A percentile compares a stretch with the other conserved stretches of the same genome.
Evolutionary conservation across 2,329 filamentous ascomycete genomes (phyloP).

Genomic region (Colletotrichum tropicicola): DNA sequence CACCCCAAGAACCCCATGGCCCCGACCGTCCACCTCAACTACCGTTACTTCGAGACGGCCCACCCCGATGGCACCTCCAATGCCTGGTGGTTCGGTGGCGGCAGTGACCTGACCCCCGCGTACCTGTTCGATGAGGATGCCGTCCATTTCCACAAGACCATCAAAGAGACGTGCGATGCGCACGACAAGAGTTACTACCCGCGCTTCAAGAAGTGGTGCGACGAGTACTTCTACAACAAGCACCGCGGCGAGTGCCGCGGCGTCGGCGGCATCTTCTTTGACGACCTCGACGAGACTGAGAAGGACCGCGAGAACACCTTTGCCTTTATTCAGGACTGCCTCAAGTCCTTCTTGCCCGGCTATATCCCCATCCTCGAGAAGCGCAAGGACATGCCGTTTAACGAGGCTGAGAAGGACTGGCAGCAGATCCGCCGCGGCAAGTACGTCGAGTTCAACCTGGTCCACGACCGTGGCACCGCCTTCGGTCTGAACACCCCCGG

Average conservation of each 20-base stretch:
- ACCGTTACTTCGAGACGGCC: slow-evolving; percentile 97
- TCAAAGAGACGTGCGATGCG: slow-evolving; percentile 92
- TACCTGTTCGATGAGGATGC: slow-evolving; percentile 98
- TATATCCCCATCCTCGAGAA: slow-evolving; percentile 90
- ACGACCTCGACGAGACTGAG: slow-evolving; percentile 89
- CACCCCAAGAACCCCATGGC: slow-evolving; percentile 97
- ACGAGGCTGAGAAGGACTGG: slow-evolving; percentile 89
- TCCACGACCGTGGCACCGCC: slow-evolving; percentile 93
- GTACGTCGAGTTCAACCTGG: slow-evolving; percentile 98
- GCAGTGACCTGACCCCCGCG: slow-evolving; percentile 89
- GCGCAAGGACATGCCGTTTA: slow-evolving; percentile 92
- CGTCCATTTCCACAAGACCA: slow-evolving; percentile 92
- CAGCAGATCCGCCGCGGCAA: slow-evolving; percentile 93
- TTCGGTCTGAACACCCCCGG: slow-evolving; percentile 95
- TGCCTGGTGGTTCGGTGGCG: slow-evolving; percentile 98
- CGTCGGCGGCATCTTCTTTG: slow-evolving; percentile 97
- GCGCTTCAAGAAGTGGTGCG: slow-evolving; percentile 97
- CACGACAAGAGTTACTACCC: slow-evolving; percentile 94
- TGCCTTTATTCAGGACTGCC: slow-evolving; percentile 84
- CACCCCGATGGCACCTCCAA: slow-evolving; percentile 82
- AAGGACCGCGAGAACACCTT: slow-evolving; percentile 91
- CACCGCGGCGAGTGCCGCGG: slow-evolving; percentile 89
- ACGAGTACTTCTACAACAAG: slow-evolving; percentile 95
- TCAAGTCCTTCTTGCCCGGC: slow-evolving; percentile 87
- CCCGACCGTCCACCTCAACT: slow-evolving; percentile 97